Evolutionary conservation across 371 early-diverging fungal species (phyloP).

Genomic region (Rhizopus microsporus): DNA sequence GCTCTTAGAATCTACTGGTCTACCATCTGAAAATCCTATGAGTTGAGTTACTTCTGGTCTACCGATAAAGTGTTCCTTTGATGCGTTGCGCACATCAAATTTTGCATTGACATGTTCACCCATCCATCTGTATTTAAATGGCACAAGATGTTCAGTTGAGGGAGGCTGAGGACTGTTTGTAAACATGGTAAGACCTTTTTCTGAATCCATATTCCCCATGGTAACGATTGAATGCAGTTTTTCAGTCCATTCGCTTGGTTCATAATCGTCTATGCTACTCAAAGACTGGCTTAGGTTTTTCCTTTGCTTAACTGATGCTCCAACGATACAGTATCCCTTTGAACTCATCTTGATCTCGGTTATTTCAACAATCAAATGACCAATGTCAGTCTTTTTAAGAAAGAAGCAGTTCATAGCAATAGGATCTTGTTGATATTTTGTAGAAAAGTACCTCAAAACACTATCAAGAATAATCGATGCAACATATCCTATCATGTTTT

Average conservation of each 20-base stretch:
- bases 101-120: conserved; percentile 20
- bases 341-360: conserved; percentile 37
- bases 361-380: conserved; percentile 38
- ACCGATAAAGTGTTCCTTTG: conserved; percentile 15
- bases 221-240: conserved; percentile 41
- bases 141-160: conserved; percentile 14
- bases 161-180: conserved; percentile 30
- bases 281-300: conserved; percentile 21
- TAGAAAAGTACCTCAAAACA: conserved; percentile 32
- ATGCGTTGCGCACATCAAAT: conserved; percentile 11
- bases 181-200: conserved; percentile 32
- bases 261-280: conserved; percentile 13
- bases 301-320: conserved; percentile 33
- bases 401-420: conserved; percentile 48
- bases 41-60: conserved; percentile 36
- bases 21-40: conserved; percentile 35
- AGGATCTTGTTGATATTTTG: conserved; percentile 39
- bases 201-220: conserved; percentile 46
- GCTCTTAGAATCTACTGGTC: conserved; percentile 41
- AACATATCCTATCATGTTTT: conserved; percentile 33
- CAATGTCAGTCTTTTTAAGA: conserved; percentile 34
- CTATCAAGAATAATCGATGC: conserved; percentile 35
- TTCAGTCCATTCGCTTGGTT: conserved; percentile 25
- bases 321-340: conserved; percentile 43
- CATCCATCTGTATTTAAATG: conserved; percentile 35